phyloP scores from a whole-genome alignment of 2,329 filamentous ascomycete species.

The Aspergillus glaucus region DNA sequence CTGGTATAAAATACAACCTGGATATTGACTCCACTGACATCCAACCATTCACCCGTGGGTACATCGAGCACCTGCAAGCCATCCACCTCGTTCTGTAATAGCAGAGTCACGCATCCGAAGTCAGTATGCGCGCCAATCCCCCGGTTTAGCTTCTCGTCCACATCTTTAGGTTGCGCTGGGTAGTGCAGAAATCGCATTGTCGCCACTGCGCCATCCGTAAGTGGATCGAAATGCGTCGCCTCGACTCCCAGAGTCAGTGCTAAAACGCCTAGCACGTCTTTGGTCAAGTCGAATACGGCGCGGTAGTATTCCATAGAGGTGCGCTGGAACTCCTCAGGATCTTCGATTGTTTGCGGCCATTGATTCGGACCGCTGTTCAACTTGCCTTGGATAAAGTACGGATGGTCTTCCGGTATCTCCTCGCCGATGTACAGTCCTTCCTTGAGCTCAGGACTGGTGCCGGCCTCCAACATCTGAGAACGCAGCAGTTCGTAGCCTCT shows the following conservation, averaged over 20 bases:
- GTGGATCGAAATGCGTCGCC: constrained; percentile 32
- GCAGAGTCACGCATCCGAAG: constrained; percentile 37
- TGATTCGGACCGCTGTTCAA: constrained; percentile 37
- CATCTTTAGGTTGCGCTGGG: constrained; percentile 33
- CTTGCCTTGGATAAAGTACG: constrained; percentile 32
- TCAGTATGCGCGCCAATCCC: constrained; percentile 42
- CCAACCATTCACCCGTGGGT: constrained; percentile 24
- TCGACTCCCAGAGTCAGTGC: constrained; percentile 36
- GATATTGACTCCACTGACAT: constrained; percentile 13
- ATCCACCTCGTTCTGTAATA: constrained; percentile 37
- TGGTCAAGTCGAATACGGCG: constrained; percentile 33
- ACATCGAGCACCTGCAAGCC: constrained; percentile 32
- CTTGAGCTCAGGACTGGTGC: constrained; percentile 39
- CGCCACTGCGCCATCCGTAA: constrained; percentile 31
- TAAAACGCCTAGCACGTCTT: constrained; percentile 36
- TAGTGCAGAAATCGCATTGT: constrained; percentile 42
- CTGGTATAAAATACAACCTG: neutral
- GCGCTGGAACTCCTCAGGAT: constrained; percentile 28
- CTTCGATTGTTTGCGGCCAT: constrained; percentile 26
- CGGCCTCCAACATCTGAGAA: constrained; percentile 39
- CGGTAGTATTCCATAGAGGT: constrained; percentile 38
- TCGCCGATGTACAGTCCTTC: constrained; percentile 41
- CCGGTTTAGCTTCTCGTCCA: constrained; percentile 29
- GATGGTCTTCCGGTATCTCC: constrained; percentile 34
- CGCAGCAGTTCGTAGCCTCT: constrained; percentile 40